A percentile compares a stretch with the other conserved stretches of the same genome.
Conservation (phyloP, 176 grass and related monocot species). For the Ampelocalamus luodianensis region DNA sequence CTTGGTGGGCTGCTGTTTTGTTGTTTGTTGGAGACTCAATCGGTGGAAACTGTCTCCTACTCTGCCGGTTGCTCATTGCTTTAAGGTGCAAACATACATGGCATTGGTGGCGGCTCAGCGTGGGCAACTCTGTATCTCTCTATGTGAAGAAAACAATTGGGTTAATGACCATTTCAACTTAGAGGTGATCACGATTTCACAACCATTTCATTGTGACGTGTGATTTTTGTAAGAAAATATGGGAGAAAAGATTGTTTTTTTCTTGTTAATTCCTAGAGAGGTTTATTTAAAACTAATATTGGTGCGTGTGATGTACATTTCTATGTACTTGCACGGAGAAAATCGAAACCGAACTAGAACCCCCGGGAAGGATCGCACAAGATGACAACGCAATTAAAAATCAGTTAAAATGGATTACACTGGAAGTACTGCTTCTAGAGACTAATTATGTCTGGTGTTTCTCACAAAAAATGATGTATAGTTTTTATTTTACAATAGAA, state of each 20-base stretch:
- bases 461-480: background rate
- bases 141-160: background rate
- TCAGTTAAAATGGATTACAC: background rate
- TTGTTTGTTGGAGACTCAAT: no score
- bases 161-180: background rate
- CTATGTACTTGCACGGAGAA: constrained; percentile 32
- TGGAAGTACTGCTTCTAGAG: constrained; percentile 13
- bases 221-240: background rate
- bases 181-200: background rate
- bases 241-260: background rate
- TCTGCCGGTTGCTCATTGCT: no score
- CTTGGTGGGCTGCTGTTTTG: no score
- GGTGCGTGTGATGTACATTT: background rate
- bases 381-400: constrained; percentile 4
- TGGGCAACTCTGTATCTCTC: background rate
- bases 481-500: background rate
- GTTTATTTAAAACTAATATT: background rate
- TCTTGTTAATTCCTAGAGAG: background rate
- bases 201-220: background rate
- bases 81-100: no score
- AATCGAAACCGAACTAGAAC: constrained; percentile 43
- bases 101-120: no score
- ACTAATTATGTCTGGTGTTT: no score
- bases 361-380: constrained; percentile 27
- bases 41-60: no score